Evolutionary conservation across 106 monocot genomes (phyloP).

Genomic region (Platanthera zijinensis): DNA sequence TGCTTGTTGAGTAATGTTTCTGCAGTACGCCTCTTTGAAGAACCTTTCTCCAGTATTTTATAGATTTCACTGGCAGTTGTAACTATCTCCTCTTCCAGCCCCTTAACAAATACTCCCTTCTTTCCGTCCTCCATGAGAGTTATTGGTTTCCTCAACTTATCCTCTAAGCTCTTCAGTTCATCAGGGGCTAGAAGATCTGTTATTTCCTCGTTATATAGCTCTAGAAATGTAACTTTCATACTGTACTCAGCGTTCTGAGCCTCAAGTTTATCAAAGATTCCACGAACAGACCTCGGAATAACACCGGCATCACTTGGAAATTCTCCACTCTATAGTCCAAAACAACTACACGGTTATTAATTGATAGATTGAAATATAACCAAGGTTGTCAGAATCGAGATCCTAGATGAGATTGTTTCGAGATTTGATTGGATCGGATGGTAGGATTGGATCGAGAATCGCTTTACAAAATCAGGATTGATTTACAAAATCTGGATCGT

Average conservation of each 20-base stretch:
- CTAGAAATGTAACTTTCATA: slow-evolving; percentile 62
- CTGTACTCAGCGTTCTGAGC: slow-evolving; percentile 47
- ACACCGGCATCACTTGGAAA: slow-evolving; percentile 60
- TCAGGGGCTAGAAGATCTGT: slow-evolving; percentile 19
- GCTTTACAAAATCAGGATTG: too few relatives aligned
- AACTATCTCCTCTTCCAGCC: slow-evolving; percentile 32
- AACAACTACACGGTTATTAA: neutral
- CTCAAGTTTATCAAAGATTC: slow-evolving; percentile 56
- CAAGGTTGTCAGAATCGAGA: too few relatives aligned
- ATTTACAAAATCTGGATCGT: too few relatives aligned
- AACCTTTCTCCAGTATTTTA: slow-evolving; percentile 50
- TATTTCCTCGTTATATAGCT: slow-evolving; percentile 56
- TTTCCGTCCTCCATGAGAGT: slow-evolving; percentile 20
- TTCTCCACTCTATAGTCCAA: slow-evolving; percentile 32
- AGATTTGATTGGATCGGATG: too few relatives aligned
- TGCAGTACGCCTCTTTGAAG: slow-evolving; percentile 54
- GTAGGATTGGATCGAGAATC: too few relatives aligned
- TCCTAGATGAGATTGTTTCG: too few relatives aligned
- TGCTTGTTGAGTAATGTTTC: slow-evolving; percentile 67
- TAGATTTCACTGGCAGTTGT: slow-evolving; percentile 44
- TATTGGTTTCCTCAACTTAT: slow-evolving; percentile 13
- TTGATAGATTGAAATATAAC: neutral
- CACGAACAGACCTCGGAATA: slow-evolving; percentile 48
- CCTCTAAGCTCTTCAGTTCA: slow-evolving; percentile 9
- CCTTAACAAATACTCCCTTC: slow-evolving; percentile 14